Percentiles rank a stretch among this genome's conserved stretches.
Conservation (phyloP, 805 yeast genomes). For the Grigorovia yakushimaensis region DNA sequence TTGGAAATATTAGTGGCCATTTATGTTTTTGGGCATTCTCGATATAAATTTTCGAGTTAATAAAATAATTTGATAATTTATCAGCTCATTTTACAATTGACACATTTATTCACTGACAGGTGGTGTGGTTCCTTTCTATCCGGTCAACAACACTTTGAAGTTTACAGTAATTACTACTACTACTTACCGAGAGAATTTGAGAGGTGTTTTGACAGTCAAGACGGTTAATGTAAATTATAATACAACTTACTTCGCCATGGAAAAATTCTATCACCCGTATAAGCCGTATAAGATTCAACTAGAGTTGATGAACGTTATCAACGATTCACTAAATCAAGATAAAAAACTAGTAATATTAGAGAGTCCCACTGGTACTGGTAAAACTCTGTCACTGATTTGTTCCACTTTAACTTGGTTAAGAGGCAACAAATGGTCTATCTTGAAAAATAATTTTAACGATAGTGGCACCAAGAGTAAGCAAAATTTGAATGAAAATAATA, state of each 20-base stretch:
- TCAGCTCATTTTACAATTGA: not conserved
- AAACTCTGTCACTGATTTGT: conserved; percentile 80
- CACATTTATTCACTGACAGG: no score
- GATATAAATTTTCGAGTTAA: no score
- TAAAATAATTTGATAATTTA: no score
- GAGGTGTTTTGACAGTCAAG: no score
- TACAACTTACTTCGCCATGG: not conserved
- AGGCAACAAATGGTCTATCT: conserved; percentile 31
- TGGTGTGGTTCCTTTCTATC: no score
- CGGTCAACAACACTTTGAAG: no score
- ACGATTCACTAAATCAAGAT: conserved; percentile 11
- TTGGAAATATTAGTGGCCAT: no score
- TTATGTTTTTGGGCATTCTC: no score
- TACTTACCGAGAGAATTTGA: no score
- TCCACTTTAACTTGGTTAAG: conserved; percentile 78
- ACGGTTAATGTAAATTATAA: not conserved
- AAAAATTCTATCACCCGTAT: conserved; percentile 57
- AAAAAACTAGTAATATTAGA: conserved; percentile 74
- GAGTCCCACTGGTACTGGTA: conserved; percentile 93
- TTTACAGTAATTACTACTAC: no score
- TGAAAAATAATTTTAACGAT: conserved; percentile 7
- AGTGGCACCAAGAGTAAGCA: conserved; percentile 30
- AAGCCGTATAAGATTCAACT: conserved; percentile 71
- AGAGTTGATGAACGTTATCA: conserved; percentile 63
- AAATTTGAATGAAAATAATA: conserved; percentile 3